Base-by-base conservation (phyloP, 106 monocot species). In the Allium fistulosum region DNA sequence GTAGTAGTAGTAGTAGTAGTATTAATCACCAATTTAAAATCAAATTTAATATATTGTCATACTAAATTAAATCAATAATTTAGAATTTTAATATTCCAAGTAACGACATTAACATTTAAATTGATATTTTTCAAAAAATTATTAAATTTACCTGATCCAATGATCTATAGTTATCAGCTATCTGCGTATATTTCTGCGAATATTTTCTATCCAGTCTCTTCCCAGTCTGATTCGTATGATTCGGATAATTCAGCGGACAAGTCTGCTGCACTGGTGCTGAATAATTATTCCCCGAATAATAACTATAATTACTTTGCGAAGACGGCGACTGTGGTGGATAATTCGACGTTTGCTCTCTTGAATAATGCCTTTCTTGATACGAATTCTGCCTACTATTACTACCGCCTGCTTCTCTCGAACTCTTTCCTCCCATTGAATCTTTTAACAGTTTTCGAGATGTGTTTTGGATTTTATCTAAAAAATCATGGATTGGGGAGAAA, bases 121-220 rank as follows among this genome's bases (percentile, higher is more conserved):
- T 4, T 37, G 0, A 37, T 37, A 37, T 37, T 37, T 37, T 37
- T 5, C 2, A 37, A 37, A 37, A 37, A 37, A 37, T 37, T 37
- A 37, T 7, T 27, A 17, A 10, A 26, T 13, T 27, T 65, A 65
- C 65, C 49, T 65, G 65, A 49, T 65, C 65, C 6, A 65, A 10
- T 7, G 65, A 65, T 50, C 65, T 48, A 45, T 65, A 65, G 22
- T 65, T 65, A 17, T 65, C 65, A 0, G 65, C 65, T 17, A 65
- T 65, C 65, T 65, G 59, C 9, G 59, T 17, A 8, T 59, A 59
- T 13, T 59, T 59, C 3, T 15, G 62, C 8, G 62, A 62, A 62
- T 62, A 62, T 46, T 15, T 62, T 49, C 65, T 65, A 65, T 65
- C 49, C 48, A 65, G 22, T 12, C 17, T 65, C 46, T 6, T 17